A percentile compares a stretch with the other conserved stretches of the same genome.
Conservation (phyloP, 495 filamentous ascomycete species). For the Filosporella fistucella region DNA sequence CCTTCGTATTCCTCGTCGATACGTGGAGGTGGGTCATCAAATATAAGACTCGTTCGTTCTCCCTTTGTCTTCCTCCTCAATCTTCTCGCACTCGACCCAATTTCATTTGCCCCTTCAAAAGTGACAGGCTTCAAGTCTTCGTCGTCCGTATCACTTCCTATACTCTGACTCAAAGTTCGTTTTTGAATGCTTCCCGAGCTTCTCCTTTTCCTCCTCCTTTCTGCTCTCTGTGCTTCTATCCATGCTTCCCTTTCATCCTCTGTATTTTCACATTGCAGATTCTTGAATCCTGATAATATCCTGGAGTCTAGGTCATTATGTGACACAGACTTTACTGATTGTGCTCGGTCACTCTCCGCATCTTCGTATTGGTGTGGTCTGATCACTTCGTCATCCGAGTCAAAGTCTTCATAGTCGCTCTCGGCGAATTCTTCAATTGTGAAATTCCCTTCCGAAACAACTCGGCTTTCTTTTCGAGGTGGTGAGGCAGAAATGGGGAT, state of each 20-base stretch:
- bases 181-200: constrained; percentile 49
- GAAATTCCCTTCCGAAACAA: constrained; percentile 19
- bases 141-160: constrained; percentile 46
- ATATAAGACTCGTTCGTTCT: constrained; percentile 43
- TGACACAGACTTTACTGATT: constrained; percentile 3
- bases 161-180: constrained; percentile 46
- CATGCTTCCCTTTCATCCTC: constrained; percentile 16
- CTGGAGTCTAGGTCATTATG: constrained; percentile 12
- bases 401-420: constrained; percentile 18
- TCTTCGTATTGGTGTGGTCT: constrained; percentile 24
- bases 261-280: constrained; percentile 11
- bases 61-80: constrained; percentile 39
- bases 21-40: constrained; percentile 41
- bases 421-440: constrained; percentile 22
- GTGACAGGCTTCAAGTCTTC: constrained; percentile 42
- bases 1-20: constrained; percentile 47
- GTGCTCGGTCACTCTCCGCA: constrained; percentile 19
- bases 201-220: constrained; percentile 37
- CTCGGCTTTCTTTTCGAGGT: background rate
- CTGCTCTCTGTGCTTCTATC: constrained; percentile 6
- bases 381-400: constrained; percentile 20
- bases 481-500: constrained; percentile 1
- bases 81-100: constrained; percentile 39
- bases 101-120: constrained; percentile 27
- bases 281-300: constrained; percentile 6